These are phyloP conservation scores for Amanita pallidorosea DNA, from an alignment of 768 basidiomycete genomes.

Conservation along the genomic window DNA sequence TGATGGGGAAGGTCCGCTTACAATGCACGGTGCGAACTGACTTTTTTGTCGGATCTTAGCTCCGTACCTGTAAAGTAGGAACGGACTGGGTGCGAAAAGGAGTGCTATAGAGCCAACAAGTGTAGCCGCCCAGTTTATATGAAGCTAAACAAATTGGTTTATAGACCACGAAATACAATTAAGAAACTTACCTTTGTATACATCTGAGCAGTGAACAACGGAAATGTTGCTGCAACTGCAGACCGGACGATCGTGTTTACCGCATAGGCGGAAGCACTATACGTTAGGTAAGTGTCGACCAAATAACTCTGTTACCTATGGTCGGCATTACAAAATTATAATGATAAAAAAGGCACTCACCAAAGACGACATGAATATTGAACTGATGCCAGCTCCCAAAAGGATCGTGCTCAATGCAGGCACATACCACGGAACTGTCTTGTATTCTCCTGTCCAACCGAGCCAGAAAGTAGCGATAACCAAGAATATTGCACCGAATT, in stretches of 20 bases:
- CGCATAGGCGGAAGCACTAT: slow-evolving; percentile 52
- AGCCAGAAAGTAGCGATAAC: slow-evolving; percentile 59
- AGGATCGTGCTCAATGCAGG: slow-evolving; percentile 40
- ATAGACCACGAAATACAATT: neutral
- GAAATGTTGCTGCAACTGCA: slow-evolving; percentile 46
- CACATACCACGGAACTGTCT: slow-evolving; percentile 46
- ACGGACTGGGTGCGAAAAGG: slow-evolving; percentile 51
- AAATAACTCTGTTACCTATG: slow-evolving; percentile 43
- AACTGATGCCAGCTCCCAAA: slow-evolving; percentile 36
- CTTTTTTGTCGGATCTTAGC: slow-evolving; percentile 43
- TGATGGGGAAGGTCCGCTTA: slow-evolving; percentile 13
- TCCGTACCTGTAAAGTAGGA: slow-evolving; percentile 64
- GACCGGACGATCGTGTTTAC: slow-evolving; percentile 52
- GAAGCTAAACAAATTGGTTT: slow-evolving; percentile 24
- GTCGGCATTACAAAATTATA: slow-evolving; percentile 44
- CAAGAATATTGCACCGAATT: slow-evolving; percentile 45
- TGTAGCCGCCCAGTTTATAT: slow-evolving; percentile 39
- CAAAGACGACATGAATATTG: slow-evolving; percentile 51
- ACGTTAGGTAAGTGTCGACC: slow-evolving; percentile 49
- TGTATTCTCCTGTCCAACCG: slow-evolving; percentile 47
- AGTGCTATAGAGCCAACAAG: slow-evolving; percentile 49
- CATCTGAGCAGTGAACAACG: slow-evolving; percentile 59
- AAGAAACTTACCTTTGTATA: slow-evolving; percentile 42
- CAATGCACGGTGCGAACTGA: slow-evolving; percentile 43
- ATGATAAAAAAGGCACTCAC: slow-evolving; percentile 33